Base-by-base conservation (phyloP, 768 basidiomycete genomes). In the Macrocybe gigantea region DNA sequence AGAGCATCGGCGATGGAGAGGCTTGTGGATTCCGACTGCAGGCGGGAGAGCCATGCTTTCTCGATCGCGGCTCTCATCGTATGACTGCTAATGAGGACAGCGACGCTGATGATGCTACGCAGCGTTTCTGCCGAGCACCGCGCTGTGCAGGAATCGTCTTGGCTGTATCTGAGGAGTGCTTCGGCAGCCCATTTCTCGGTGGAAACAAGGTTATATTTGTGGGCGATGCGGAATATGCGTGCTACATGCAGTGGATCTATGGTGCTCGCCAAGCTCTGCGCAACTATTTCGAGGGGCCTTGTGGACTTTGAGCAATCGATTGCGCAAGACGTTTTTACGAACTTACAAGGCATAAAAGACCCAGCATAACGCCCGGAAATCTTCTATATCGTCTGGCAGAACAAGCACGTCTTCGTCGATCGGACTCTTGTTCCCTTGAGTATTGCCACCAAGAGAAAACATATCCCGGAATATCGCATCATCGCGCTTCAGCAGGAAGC, bases 201-300 rank as follows among this genome's bases (percentile, higher is more conserved):
- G 10, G 69, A 69, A 14, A 66, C 64, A 57, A 79, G 80, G 42
- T 77, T 72, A 56, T 80, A 80, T 49, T 80, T 80, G 63, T 80
- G 75, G 2, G 78, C 70, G 50, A 80, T 72, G 11, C 72, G 72
- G 14, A 75, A 70, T 47, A 78, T 22, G 22, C 22, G 72, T 49
- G 72, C 65, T 38, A 72, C 67, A 41, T 79, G 58, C 49, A 67
- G 74, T 10, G 65, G 56, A 48, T 67, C 66, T 50, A 72, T 70
- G 33, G 67, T 65, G 34, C 72, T 66, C 31, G 60, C 53, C 9
- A 68, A 56, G 62, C 69, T 68, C 4, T 70, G 69, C 10, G 63
- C 52, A 48, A 69, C 68, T 32, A 76, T 59, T 38, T 77, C 75
- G 10, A 68, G 67, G 3, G 77, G 77, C 36, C 76, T 77, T 52